phyloP scores from a whole-genome alignment of 2,329 filamentous ascomycete species.

The Trichoderma sp. region DNA sequence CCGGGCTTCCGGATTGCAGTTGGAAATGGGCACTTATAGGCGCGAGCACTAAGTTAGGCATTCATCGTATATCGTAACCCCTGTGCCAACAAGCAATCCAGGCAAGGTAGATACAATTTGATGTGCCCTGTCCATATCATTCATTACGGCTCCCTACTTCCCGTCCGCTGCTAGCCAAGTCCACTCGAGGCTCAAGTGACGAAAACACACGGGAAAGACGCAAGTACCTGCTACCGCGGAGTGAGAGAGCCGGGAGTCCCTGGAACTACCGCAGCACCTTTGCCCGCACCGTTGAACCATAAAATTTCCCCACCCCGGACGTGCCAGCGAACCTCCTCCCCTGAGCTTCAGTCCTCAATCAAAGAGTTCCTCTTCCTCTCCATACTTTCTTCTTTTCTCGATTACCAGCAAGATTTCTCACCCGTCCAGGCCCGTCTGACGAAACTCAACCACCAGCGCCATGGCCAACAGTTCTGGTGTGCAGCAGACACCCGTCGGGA shows the following conservation, averaged over 20 bases:
- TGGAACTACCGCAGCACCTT: not conserved
- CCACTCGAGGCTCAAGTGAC: not conserved
- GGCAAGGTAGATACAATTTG: not conserved
- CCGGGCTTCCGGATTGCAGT: not conserved
- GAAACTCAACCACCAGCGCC: not conserved
- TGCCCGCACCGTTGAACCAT: conserved; percentile 9
- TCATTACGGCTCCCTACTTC: not conserved
- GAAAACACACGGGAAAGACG: not conserved
- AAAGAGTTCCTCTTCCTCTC: not conserved
- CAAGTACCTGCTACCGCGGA: not conserved
- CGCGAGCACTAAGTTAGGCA: not conserved
- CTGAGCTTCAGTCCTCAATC: not conserved
- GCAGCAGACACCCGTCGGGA: conserved; percentile 20
- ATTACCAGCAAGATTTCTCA: not conserved
- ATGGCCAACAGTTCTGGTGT: conserved; percentile 21
- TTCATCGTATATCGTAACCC: not conserved
- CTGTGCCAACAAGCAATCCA: not conserved
- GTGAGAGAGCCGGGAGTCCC: conserved; percentile 6
- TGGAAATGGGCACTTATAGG: not conserved
- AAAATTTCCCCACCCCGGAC: conserved; percentile 14
- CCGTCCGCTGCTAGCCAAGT: not conserved
- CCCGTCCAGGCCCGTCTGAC: not conserved
- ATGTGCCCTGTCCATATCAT: not conserved
- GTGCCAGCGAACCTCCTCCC: conserved; percentile 13
- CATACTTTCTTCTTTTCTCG: not conserved